Evolutionary conservation across 2,329 filamentous ascomycete species (phyloP), one percentile per base, ranked within the genome.

Genomic region (Pseudopithomyces maydicus): DNA sequence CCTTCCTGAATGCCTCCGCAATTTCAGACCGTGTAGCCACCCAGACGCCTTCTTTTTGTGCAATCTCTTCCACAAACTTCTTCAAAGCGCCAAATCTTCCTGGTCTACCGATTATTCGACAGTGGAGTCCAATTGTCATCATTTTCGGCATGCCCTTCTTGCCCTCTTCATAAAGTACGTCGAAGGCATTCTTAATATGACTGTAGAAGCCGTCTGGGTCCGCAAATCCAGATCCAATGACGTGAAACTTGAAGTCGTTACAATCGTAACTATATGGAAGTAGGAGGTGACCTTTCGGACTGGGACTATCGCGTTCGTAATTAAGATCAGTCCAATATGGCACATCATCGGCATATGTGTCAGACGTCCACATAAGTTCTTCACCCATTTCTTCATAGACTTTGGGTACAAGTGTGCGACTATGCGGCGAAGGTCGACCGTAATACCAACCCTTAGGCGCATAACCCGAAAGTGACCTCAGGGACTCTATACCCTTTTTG

Each of bases 71-170:
- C 1, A 84, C 79, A 64, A 84, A 84, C 52, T 82, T 78, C 64
- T 79, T 75, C 41, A 86, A 63, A 1, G 82, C 83, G 44, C 74
- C 77, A 57, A 81, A 81, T 1, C 83, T 74, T 3, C 81, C 83
- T 0, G 83, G 83, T 33, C 81, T 78, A 1, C 83, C 83, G 35
- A 82, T 79, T 52, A 83, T 82, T 6, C 82, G 77, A 59, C 81
- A 84, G 65, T 85, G 82, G 23, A 85, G 65, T 1, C 80, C 81
- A 22, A 85, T 78, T 0, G 83, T 85, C 83, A 85, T 85, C 83
- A 85, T 85, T 72, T 83, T 84, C 4, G 81, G 81, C 60, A 68
- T 69, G 1, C 81, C 81, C 11, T 75, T 74, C 50, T 76, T 67
- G 0, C 81, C 82, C 58, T 84, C 82, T 29, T 80, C 80, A 55